Evolutionary conservation across 2,329 filamentous ascomycete genomes (phyloP).

Genomic region (Nemania abortiva): DNA sequence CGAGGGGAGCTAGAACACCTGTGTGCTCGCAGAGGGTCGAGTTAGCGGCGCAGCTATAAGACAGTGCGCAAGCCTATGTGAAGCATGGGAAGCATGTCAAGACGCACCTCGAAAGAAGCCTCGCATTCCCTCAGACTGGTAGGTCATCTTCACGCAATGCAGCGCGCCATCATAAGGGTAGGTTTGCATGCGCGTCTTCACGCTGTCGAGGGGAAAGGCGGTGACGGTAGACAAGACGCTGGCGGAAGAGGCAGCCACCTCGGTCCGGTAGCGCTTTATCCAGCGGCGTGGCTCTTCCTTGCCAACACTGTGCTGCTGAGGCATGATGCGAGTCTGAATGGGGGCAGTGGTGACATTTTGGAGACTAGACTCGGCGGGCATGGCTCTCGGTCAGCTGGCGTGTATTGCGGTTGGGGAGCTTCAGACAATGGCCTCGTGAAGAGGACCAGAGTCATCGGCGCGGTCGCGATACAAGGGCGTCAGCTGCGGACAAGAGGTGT

Average conservation of each 20-base stretch:
- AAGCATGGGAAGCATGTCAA: background rate
- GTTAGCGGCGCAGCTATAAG: constrained; percentile 30
- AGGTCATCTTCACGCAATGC: constrained; percentile 81
- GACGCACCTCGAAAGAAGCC: constrained; percentile 84
- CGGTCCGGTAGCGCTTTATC: constrained; percentile 82
- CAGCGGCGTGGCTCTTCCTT: constrained; percentile 59
- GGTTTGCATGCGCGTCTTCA: constrained; percentile 91
- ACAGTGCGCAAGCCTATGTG: background rate
- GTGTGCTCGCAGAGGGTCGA: constrained; percentile 20
- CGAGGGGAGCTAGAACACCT: constrained; percentile 85
- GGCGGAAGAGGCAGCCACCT: constrained; percentile 81
- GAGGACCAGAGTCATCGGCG: constrained; percentile 70
- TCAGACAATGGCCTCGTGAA: constrained; percentile 62
- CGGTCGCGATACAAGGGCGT: constrained; percentile 65
- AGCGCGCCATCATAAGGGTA: constrained; percentile 81
- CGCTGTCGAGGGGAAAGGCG: constrained; percentile 89
- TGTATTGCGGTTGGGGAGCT: constrained; percentile 57
- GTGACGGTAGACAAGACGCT: constrained; percentile 82
- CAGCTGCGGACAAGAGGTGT: constrained; percentile 62
- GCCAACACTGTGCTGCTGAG: constrained; percentile 50
- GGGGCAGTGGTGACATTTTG: constrained; percentile 60
- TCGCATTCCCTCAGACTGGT: constrained; percentile 76
- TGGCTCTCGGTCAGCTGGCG: constrained; percentile 50
- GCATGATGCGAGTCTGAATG: constrained; percentile 59
- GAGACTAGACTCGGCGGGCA: constrained; percentile 56